Conservation (phyloP, 1,284 basidiomycete genomes). For the Testicularia cyperi region DNA sequence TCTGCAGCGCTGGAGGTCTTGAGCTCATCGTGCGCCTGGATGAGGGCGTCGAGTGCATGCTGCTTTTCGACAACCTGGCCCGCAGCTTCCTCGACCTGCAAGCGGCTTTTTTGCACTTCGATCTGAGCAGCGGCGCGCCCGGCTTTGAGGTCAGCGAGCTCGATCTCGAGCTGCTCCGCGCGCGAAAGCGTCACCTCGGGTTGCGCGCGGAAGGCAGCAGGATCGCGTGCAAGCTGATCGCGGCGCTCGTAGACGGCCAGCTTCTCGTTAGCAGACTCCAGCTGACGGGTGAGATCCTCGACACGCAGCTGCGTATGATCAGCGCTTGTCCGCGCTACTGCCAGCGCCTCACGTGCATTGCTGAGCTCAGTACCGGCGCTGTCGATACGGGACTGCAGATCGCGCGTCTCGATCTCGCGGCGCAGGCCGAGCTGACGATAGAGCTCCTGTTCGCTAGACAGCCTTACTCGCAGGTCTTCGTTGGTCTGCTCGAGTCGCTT, state of each 20-base stretch:
- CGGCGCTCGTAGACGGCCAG: conserved; percentile 81
- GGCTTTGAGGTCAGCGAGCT: conserved; percentile 67
- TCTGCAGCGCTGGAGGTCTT: conserved; percentile 19
- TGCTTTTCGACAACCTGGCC: conserved; percentile 72
- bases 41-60: conserved; percentile 66
- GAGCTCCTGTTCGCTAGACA: conserved; percentile 78
- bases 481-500: conserved; percentile 68
- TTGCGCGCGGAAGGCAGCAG: conserved; percentile 22
- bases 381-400: conserved; percentile 74
- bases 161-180: conserved; percentile 78
- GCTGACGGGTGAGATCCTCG: conserved; percentile 70
- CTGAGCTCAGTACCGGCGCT: conserved; percentile 72
- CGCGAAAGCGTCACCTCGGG: conserved; percentile 62
- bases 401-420: conserved; percentile 77
- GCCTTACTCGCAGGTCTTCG: conserved; percentile 72
- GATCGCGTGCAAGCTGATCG: conserved; percentile 34
- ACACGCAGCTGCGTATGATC: conserved; percentile 77
- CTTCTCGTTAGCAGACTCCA: conserved; percentile 78
- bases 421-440: conserved; percentile 72
- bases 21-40: conserved; percentile 73
- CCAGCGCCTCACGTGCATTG: conserved; percentile 72
- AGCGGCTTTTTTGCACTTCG: conserved; percentile 65
- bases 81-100: conserved; percentile 76
- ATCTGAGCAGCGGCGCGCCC: conserved; percentile 53
- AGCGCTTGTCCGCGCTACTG: conserved; percentile 76